These are phyloP conservation scores for Leishmania martiniquensis DNA, from an alignment of 208 protist genomes.

Conservation along the genomic window DNA sequence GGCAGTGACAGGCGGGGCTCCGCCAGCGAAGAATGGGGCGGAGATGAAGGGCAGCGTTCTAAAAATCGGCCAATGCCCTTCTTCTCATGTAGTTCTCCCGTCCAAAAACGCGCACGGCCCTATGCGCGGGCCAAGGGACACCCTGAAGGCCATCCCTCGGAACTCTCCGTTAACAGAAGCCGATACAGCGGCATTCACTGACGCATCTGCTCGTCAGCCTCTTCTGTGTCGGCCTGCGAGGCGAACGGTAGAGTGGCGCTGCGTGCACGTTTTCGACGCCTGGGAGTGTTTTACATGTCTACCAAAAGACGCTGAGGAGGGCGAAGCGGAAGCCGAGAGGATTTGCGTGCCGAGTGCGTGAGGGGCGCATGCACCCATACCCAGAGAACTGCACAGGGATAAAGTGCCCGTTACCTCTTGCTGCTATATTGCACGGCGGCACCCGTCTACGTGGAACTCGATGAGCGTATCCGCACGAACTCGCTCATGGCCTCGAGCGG, in stretches of 20 bases:
- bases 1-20: not conserved
- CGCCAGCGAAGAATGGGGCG: not conserved
- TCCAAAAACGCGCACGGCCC: not conserved
- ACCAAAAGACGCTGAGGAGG: not conserved
- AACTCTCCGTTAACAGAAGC: not conserved
- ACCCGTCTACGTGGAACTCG: not conserved
- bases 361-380: not conserved
- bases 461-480: slow-evolving; percentile 49
- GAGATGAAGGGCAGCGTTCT: not conserved
- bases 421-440: not conserved
- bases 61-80: not conserved
- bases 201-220: not conserved
- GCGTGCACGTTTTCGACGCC: not conserved
- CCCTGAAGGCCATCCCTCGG: not conserved
- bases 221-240: not conserved
- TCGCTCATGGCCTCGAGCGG: slow-evolving; percentile 64
- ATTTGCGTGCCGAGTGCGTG: not conserved
- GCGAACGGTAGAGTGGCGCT: not conserved
- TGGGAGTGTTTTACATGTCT: not conserved
- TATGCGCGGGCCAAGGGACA: not conserved
- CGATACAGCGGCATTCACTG: not conserved
- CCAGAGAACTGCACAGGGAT: not conserved
- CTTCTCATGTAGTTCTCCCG: not conserved
- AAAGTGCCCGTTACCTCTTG: not conserved
- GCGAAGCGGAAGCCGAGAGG: not conserved